Evolutionary conservation across 257 asterid species (phyloP).

Genomic region (Mitragyna speciosa): DNA sequence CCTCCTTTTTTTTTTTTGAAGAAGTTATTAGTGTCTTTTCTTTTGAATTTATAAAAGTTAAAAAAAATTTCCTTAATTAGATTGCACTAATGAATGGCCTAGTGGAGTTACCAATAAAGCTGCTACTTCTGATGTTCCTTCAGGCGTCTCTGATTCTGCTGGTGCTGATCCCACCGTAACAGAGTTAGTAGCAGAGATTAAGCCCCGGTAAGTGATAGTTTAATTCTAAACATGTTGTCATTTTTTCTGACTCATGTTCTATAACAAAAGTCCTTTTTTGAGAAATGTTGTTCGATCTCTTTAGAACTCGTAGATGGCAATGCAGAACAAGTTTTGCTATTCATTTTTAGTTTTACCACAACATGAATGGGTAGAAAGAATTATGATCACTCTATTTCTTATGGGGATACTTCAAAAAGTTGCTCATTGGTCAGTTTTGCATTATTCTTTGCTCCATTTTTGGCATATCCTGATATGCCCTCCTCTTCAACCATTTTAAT

Average conservation of each 20-base stretch:
- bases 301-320: not conserved
- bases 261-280: not conserved
- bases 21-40: not conserved
- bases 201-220: slow-evolving; percentile 76
- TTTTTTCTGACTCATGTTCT: not conserved
- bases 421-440: not conserved
- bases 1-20: not conserved
- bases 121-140: slow-evolving; percentile 57
- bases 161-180: slow-evolving; percentile 58
- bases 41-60: not conserved
- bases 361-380: slow-evolving; percentile 5
- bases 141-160: slow-evolving; percentile 54
- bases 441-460: no score
- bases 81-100: slow-evolving; percentile 93
- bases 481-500: not conserved
- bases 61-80: slow-evolving; percentile 49
- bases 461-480: not conserved
- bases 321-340: not conserved
- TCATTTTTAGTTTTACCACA: not conserved
- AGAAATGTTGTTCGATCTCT: no score
- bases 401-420: not conserved
- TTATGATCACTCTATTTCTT: not conserved
- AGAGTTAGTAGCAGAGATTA: slow-evolving; percentile 82
- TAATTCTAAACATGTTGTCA: not conserved
- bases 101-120: slow-evolving; percentile 59